Base-by-base conservation (phyloP, 1,284 basidiomycete species). In the Xerocomus amazonicus region DNA sequence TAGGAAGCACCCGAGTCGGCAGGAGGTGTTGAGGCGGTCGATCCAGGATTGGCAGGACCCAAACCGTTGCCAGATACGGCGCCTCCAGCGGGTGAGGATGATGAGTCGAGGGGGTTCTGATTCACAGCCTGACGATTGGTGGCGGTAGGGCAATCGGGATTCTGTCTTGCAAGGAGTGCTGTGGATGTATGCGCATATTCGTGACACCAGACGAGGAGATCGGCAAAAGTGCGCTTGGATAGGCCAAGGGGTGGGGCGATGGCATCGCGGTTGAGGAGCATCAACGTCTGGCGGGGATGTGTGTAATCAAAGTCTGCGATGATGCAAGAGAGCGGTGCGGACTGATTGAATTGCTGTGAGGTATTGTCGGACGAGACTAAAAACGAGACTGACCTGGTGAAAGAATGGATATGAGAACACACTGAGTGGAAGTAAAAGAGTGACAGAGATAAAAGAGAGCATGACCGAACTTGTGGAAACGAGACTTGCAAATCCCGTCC, bases 131-230 rank as follows among this genome's bases (percentile, higher is more conserved):
- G 19, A 23, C 19, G 19, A 23, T 23, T 4, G 19, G 12, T 38
- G 16, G 32, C 42, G 5, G 55, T 36, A 14, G 61, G 19, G 38
- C 61, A 63, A 13, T n/a, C 56, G 6, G 63, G 33, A 9, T 48
- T 49, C 26, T 68, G 60, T 31, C 62, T 66, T 51, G 64, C 48
- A 14, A 60, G 61, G 12, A 63, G 52, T 2, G 35, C 38, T 13
- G 58, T 40, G 19, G 41, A 17, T 10, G 44, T 43, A 23, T 50
- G 59, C 0, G 45, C 48, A 17, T 54, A 13, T 28, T 63, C 49
- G 19, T 65, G 59, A 26, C 64, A 64, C 62, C 66, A 64, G 23
- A 58, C 4, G 44, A 68, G 66, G 46, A 63, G 65, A 23, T 68
- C 62, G 16, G 47, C 42, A 19, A 64, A 64, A 1, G 54, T 53